These are phyloP conservation scores for Didymellaceae sp. DNA, from an alignment of 2,329 filamentous ascomycete species.

Conservation along the genomic window DNA sequence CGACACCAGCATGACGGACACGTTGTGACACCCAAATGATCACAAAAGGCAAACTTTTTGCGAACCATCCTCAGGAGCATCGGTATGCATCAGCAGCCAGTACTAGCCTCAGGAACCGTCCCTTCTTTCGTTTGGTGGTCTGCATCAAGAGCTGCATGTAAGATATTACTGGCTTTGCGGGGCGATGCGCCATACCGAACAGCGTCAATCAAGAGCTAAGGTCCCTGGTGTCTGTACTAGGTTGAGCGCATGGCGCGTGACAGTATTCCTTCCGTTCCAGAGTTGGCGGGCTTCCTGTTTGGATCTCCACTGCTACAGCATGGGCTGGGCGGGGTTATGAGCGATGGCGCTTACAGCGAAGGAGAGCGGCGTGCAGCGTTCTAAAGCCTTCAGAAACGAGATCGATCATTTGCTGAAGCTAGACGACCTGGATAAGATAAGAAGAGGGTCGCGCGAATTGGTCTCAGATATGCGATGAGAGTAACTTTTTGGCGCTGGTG, in stretches of 20 bases:
- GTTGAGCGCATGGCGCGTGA: slow-evolving; percentile 41
- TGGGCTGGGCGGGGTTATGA: slow-evolving; percentile 31
- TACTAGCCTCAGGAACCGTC: slow-evolving; percentile 38
- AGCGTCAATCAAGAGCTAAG: slow-evolving; percentile 23
- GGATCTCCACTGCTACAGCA: slow-evolving; percentile 26
- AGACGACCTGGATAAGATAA: slow-evolving; percentile 36
- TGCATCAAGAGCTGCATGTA: slow-evolving; percentile 22
- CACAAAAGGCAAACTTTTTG: slow-evolving; percentile 12
- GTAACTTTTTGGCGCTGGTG: slow-evolving; percentile 26
- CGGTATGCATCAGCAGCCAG: slow-evolving; percentile 23
- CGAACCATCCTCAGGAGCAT: slow-evolving; percentile 17
- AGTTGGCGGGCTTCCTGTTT: slow-evolving; percentile 23
- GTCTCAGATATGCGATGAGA: slow-evolving; percentile 23
- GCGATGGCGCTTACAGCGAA: slow-evolving; percentile 45
- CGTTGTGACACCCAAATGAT: slow-evolving; percentile 24
- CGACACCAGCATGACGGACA: slow-evolving; percentile 23
- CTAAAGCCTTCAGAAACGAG: slow-evolving; percentile 35
- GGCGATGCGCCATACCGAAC: slow-evolving; percentile 7
- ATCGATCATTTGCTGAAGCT: slow-evolving; percentile 29
- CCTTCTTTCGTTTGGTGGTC: slow-evolving; percentile 21
- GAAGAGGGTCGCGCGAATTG: slow-evolving; percentile 34
- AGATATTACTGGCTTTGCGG: slow-evolving; percentile 25
- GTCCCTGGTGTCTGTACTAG: slow-evolving; percentile 32
- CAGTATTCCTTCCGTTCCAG: slow-evolving; percentile 20
- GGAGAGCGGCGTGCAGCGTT: slow-evolving; percentile 47